Percentiles rank a stretch among this genome's conserved stretches.
These are phyloP conservation scores for Agaricus sinodeliciosus DNA, from an alignment of 768 basidiomycete genomes.

Conservation along the genomic window DNA sequence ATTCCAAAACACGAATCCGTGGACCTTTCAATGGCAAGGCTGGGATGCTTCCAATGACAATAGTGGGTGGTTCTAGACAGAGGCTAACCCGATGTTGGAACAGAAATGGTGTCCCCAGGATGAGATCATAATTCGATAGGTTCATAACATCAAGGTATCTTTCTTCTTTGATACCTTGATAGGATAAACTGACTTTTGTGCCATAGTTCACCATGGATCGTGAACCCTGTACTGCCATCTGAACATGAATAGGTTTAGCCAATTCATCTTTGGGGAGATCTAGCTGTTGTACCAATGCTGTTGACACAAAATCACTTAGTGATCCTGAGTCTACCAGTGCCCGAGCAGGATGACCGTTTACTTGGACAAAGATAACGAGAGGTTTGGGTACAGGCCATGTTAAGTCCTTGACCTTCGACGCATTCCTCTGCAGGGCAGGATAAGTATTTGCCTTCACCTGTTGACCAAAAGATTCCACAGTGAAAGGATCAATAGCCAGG, in stretches of 20 bases:
- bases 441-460: constrained; percentile 15
- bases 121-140: constrained; percentile 31
- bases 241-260: constrained; percentile 25
- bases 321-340: constrained; percentile 33
- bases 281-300: constrained; percentile 30
- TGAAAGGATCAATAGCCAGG: background rate
- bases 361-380: constrained; percentile 20
- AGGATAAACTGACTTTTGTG: constrained; percentile 19
- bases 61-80: constrained; percentile 20
- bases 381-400: constrained; percentile 22
- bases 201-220: constrained; percentile 26
- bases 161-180: constrained; percentile 25
- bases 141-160: constrained; percentile 33
- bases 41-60: constrained; percentile 19
- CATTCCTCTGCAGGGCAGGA: constrained; percentile 20
- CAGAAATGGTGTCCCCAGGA: constrained; percentile 34
- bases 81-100: constrained; percentile 23
- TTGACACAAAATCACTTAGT: constrained; percentile 34
- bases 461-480: background rate
- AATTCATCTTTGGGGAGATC: constrained; percentile 18
- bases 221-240: constrained; percentile 36
- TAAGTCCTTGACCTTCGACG: constrained; percentile 13
- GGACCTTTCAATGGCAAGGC: constrained; percentile 14
- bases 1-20: constrained; percentile 10
- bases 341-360: constrained; percentile 26